Percentiles rank a stretch among this genome's conserved stretches.
Evolutionary conservation across 2,329 filamentous ascomycete species (phyloP).

Genomic region (Stagonosporopsis chrysanthemi): DNA sequence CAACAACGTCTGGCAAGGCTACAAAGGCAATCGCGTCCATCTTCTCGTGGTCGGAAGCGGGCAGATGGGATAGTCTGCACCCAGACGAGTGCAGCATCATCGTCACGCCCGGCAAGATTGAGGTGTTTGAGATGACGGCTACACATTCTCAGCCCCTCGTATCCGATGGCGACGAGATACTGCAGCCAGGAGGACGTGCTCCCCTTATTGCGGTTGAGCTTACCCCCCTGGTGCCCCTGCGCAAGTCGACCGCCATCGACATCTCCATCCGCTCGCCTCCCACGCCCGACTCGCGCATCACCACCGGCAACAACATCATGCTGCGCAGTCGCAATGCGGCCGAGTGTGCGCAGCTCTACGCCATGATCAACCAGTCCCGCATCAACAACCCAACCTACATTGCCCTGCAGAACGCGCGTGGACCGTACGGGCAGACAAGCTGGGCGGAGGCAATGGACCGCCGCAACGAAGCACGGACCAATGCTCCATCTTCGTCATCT

Average conservation of each 20-base stretch:
- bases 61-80: constrained; percentile 67
- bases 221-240: constrained; percentile 87
- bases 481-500: constrained; percentile 43
- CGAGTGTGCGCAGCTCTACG: constrained; percentile 84
- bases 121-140: constrained; percentile 65
- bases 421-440: constrained; percentile 58
- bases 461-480: constrained; percentile 55
- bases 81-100: constrained; percentile 69
- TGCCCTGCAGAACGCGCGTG: constrained; percentile 74
- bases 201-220: constrained; percentile 78
- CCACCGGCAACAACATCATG: constrained; percentile 79
- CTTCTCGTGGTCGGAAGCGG: constrained; percentile 67
- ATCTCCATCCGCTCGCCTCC: constrained; percentile 92
- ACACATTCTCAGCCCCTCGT: constrained; percentile 54
- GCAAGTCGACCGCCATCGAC: constrained; percentile 90
- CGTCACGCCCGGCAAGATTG: constrained; percentile 69
- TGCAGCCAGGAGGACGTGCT: constrained; percentile 47
- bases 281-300: constrained; percentile 73
- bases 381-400: constrained; percentile 94
- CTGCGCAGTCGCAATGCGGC: constrained; percentile 80
- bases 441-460: constrained; percentile 62
- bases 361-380: constrained; percentile 84
- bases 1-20: constrained; percentile 59
- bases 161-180: constrained; percentile 51
- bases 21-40: constrained; percentile 66